Conservation (phyloP, 306 rosid species). For the Alnus rubra region DNA sequence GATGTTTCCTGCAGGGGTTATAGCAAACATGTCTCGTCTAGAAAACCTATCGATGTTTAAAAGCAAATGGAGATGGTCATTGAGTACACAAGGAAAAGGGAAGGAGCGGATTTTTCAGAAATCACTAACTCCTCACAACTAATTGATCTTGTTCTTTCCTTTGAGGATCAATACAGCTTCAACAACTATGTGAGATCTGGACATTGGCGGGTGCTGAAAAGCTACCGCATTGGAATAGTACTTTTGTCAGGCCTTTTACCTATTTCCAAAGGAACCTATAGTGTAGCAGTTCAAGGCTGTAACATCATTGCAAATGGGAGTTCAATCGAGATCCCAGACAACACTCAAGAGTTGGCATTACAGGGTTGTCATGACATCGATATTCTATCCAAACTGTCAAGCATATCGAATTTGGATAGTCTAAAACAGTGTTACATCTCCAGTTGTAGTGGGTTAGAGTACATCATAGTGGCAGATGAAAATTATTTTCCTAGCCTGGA, state of each 20-base stretch:
- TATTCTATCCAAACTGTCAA: slow-evolving; percentile 14
- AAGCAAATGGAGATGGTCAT: slow-evolving; percentile 25
- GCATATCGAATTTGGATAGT: slow-evolving; percentile 5
- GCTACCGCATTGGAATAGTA: slow-evolving; percentile 22
- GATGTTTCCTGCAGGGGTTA: slow-evolving; percentile 18
- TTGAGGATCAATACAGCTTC: slow-evolving; percentile 17
- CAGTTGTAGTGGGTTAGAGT: slow-evolving; percentile 15
- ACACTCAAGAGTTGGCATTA: slow-evolving; percentile 23
- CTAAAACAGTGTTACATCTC: slow-evolving; percentile 18
- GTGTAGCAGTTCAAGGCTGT: slow-evolving; percentile 20
- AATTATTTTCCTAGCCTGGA: slow-evolving; percentile 5
- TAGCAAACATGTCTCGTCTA: neutral
- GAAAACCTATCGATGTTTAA: slow-evolving; percentile 13
- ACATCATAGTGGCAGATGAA: slow-evolving; percentile 9
- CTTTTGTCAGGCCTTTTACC: slow-evolving; percentile 13
- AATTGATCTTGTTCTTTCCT: slow-evolving; percentile 20
- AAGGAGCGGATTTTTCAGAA: slow-evolving; percentile 15
- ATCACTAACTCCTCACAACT: slow-evolving; percentile 4
- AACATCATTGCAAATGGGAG: slow-evolving; percentile 1
- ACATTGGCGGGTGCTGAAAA: slow-evolving; percentile 21
- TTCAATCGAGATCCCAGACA: slow-evolving; percentile 22
- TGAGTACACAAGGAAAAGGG: neutral
- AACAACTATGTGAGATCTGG: slow-evolving; percentile 14
- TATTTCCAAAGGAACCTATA: slow-evolving; percentile 4
- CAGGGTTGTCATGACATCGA: slow-evolving; percentile 19